These are phyloP conservation scores for Daldinia concentrica DNA, from an alignment of 495 filamentous ascomycete genomes.

Conservation along the genomic window DNA sequence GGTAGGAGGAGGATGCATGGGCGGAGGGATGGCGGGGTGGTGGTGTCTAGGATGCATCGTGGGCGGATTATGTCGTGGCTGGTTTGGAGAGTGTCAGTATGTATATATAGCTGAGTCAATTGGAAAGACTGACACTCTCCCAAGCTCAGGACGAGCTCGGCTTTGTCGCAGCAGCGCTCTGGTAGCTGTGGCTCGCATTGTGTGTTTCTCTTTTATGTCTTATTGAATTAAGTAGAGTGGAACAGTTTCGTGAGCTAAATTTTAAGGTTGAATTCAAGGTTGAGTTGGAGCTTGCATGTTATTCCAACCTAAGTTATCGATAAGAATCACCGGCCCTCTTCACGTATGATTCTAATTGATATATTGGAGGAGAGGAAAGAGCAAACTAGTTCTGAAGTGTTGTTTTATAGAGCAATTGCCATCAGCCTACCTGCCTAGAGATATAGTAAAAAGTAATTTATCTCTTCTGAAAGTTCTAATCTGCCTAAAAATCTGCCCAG, in stretches of 20 bases:
- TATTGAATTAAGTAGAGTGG: neutral
- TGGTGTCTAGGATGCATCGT: neutral
- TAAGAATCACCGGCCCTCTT: too few relatives aligned
- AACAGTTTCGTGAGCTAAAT: constrained; percentile 19
- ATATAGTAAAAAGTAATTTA: too few relatives aligned
- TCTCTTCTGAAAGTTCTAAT: too few relatives aligned
- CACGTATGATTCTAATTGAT: too few relatives aligned
- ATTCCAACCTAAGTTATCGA: too few relatives aligned
- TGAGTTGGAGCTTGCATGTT: too few relatives aligned
- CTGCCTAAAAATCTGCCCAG: too few relatives aligned
- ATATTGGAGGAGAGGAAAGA: neutral
- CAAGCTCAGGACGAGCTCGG: constrained; percentile 17
- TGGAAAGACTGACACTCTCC: constrained; percentile 31
- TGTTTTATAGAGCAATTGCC: neutral
- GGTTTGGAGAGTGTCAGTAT: constrained; percentile 8
- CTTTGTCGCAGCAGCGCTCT: constrained; percentile 32
- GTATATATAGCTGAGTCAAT: constrained; percentile 16
- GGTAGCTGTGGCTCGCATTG: constrained; percentile 23
- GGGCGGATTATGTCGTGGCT: constrained; percentile 27
- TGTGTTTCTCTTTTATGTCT: neutral
- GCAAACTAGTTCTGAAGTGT: neutral
- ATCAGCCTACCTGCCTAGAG: neutral
- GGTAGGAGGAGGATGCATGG: neutral
- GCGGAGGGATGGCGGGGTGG: neutral
- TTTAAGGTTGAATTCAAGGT: neutral